Base-by-base conservation (phyloP, 768 basidiomycete genomes). In the Lactarius evosmus region DNA sequence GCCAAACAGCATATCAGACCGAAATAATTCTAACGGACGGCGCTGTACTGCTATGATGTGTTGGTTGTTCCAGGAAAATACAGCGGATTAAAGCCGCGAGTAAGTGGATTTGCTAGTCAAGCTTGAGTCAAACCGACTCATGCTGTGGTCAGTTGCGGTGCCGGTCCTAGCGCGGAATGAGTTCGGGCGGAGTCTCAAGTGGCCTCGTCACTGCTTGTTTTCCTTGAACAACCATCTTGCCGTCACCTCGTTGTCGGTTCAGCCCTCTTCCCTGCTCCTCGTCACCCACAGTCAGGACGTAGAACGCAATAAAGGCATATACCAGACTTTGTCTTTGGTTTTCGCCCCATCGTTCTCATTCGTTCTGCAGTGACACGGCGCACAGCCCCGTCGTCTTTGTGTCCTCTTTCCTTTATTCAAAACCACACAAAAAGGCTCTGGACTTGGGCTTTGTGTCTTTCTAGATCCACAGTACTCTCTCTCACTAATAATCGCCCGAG, bases 121-220 rank as follows among this genome's bases (percentile, higher is more conserved):
- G 22, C 7, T 30, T 4, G 4, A 58, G 41, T 58, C 56, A 58
- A 58, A 32, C 7, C 25, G 56, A 58, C 30, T 58, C 56, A 58
- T 46, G 44, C 44, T 46, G 44, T 46, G 22, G 22, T 22, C 44
- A 22, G 22, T 46, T 9, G 33, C 51, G 51, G 63, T 16, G 22
- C 41, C 57, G 52, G 17, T 32, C 38, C 30, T 12, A 17, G 40
- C 41, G 65, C 17, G 50, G 33, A 59, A 41, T 52, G 46, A 63
- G 51, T 66, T 68, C 44, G 22, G 50, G 67, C 67, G 67, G 67
- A 68, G 67, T 68, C 56, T 38, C 7, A 68, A 66, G 32, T 46
- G 33, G 7, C 22, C 25, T 54, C 16, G 41, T 52, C 57, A 59
- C 52, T 33, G 33, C 41, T 32, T 57, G 67, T 68, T 68, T 55